Conservation (phyloP, 805 yeast genomes). For the Wickerhamiella siamensis region DNA sequence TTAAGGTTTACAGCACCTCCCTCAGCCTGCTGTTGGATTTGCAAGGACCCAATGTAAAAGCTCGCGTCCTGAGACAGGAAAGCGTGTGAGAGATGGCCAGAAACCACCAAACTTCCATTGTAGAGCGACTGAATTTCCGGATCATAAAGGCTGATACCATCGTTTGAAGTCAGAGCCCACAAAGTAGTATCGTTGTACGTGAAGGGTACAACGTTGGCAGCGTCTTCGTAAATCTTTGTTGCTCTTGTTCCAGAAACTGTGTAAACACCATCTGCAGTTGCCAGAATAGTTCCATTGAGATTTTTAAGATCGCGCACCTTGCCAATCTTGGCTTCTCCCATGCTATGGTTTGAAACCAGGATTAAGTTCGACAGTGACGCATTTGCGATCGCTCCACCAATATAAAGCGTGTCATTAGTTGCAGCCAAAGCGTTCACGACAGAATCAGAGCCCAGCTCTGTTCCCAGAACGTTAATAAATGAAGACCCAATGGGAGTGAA, state of each 20-base stretch:
- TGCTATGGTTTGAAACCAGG: background rate
- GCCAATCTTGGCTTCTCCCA: conserved; percentile 14
- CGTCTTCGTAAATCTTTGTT: conserved; percentile 10
- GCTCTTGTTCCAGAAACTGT: background rate
- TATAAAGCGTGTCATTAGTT: conserved; percentile 25
- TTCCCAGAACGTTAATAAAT: conserved; percentile 28
- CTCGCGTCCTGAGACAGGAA: conserved; percentile 7
- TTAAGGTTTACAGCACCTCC: conserved; percentile 18
- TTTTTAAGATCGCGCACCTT: conserved; percentile 35
- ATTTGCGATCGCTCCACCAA: conserved; percentile 38
- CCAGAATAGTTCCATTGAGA: conserved; percentile 28
- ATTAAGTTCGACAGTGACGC: conserved; percentile 5
- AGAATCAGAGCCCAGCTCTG: conserved; percentile 28
- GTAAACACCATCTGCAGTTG: conserved; percentile 2
- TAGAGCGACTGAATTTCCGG: conserved; percentile 16
- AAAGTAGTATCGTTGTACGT: conserved; percentile 17
- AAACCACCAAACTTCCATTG: conserved; percentile 4
- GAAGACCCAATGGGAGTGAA: conserved; percentile 34
- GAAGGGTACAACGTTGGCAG: conserved; percentile 12
- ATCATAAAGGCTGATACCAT: conserved; percentile 6
- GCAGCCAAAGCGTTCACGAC: conserved; percentile 26
- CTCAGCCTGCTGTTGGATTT: conserved; percentile 18
- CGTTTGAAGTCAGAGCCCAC: conserved; percentile 18
- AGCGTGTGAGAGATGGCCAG: conserved; percentile 9
- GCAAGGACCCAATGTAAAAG: conserved; percentile 22